phyloP scores from a whole-genome alignment of 768 basidiomycete species.

The Calvatia gigantea region DNA sequence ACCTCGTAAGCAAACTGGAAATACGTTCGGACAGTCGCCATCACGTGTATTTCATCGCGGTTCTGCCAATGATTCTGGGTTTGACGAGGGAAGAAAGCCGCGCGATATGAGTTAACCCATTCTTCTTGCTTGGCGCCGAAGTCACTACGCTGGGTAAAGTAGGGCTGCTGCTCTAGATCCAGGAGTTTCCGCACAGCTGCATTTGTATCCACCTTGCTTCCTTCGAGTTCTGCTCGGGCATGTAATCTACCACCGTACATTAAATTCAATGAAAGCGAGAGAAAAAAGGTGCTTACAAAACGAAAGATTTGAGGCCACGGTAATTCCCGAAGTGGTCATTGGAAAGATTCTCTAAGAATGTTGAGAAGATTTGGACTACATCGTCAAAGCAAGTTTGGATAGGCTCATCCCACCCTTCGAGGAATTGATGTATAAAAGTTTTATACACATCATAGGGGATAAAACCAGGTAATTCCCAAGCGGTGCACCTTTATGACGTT shows the following conservation, averaged over 20 bases:
- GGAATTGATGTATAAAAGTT: constrained; percentile 11
- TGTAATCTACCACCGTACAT: neutral
- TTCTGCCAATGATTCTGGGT: neutral
- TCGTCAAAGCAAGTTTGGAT: constrained; percentile 10
- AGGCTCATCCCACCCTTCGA: constrained; percentile 13
- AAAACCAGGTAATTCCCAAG: constrained; percentile 14
- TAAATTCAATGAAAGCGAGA: neutral
- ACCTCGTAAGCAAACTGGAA: constrained; percentile 56
- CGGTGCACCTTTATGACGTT: neutral
- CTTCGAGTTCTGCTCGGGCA: neutral
- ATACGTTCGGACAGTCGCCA: constrained; percentile 55
- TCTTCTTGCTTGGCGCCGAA: constrained; percentile 14
- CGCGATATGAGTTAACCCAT: constrained; percentile 19
- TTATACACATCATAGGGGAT: constrained; percentile 15
- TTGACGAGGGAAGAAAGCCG: neutral
- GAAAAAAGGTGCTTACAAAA: constrained; percentile 7
- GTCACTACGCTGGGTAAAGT: constrained; percentile 31
- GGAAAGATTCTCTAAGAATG: constrained; percentile 7
- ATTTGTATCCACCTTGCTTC: neutral
- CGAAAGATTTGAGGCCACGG: constrained; percentile 3
- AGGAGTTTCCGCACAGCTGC: constrained; percentile 29
- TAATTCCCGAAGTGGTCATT: constrained; percentile 10
- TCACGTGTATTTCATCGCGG: constrained; percentile 44
- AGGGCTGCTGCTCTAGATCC: constrained; percentile 33
- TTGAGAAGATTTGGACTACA: neutral